A percentile compares a stretch with the other conserved stretches of the same genome.
phyloP scores from a whole-genome alignment of 1,284 basidiomycete species.

The Trichosporon sp. region DNA sequence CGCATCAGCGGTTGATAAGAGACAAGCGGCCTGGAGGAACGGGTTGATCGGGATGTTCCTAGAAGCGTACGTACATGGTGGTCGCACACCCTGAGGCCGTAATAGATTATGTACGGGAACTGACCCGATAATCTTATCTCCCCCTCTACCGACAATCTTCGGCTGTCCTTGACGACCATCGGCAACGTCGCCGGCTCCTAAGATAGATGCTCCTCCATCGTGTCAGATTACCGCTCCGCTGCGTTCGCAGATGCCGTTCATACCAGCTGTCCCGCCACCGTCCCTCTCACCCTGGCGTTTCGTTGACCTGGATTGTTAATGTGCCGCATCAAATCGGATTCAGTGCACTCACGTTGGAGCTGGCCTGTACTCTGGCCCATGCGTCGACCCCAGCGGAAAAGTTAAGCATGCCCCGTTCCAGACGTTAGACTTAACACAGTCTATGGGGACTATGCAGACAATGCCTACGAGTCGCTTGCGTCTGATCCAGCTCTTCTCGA shows the following conservation, averaged over 20 bases:
- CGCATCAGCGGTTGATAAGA: neutral
- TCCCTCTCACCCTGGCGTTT: neutral
- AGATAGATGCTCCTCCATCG: too few species aligned
- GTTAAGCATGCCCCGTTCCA: neutral
- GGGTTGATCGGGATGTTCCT: neutral
- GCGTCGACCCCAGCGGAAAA: neutral
- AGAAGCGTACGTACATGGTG: neutral
- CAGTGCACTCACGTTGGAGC: neutral
- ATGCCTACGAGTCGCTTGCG: too few species aligned
- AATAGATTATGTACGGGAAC: neutral
- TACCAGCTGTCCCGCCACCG: neutral
- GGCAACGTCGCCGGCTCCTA: neutral
- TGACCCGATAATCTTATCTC: conserved; percentile 4
- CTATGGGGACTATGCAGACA: too few species aligned
- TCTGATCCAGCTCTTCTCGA: too few species aligned
- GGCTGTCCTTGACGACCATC: neutral
- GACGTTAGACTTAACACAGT: neutral
- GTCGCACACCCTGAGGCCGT: neutral
- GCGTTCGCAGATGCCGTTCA: too few species aligned
- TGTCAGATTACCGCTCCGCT: too few species aligned
- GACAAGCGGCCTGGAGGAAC: neutral
- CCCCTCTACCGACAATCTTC: neutral
- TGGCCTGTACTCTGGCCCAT: neutral
- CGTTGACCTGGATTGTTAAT: neutral
- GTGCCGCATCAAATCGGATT: neutral